phyloP scores from a whole-genome alignment of 306 rosid genomes.

The Cotoneaster glaucophyllus region DNA sequence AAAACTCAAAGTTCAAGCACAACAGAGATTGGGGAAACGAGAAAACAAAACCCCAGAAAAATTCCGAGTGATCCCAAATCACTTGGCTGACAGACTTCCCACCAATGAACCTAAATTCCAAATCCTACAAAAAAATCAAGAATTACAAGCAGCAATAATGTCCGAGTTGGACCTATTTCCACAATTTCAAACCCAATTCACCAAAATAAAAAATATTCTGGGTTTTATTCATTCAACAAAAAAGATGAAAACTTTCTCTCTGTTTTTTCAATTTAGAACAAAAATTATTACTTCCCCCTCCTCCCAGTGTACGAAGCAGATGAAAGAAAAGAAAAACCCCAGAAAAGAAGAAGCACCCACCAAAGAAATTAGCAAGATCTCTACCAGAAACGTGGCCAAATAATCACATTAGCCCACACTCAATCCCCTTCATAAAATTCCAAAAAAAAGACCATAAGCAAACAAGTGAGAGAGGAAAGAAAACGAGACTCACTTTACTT shows the following conservation, averaged over 20 bases:
- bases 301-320: neutral
- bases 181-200: neutral
- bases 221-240: conserved; percentile 1
- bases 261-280: conserved; percentile 1
- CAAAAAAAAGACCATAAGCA: conserved; percentile 21
- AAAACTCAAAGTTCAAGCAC: conserved; percentile 2
- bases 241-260: neutral
- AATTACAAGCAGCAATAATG: neutral
- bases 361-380: conserved; percentile 24
- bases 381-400: conserved; percentile 33
- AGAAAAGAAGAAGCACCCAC: conserved; percentile 16
- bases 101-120: conserved; percentile 16
- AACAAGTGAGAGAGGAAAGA: conserved; percentile 11
- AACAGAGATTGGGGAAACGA: conserved; percentile 8
- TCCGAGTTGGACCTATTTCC: neutral
- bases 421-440: conserved; percentile 26
- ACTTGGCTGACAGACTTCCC: conserved; percentile 24
- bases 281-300: neutral
- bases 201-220: neutral
- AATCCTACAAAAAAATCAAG: conserved; percentile 1
- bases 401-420: conserved; percentile 22
- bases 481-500: conserved; percentile 26
- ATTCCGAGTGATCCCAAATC: conserved; percentile 27
- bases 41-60: neutral
- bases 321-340: conserved; percentile 2